Conservation (phyloP, 2,329 filamentous ascomycete genomes). For the Ilyonectria robusta region DNA sequence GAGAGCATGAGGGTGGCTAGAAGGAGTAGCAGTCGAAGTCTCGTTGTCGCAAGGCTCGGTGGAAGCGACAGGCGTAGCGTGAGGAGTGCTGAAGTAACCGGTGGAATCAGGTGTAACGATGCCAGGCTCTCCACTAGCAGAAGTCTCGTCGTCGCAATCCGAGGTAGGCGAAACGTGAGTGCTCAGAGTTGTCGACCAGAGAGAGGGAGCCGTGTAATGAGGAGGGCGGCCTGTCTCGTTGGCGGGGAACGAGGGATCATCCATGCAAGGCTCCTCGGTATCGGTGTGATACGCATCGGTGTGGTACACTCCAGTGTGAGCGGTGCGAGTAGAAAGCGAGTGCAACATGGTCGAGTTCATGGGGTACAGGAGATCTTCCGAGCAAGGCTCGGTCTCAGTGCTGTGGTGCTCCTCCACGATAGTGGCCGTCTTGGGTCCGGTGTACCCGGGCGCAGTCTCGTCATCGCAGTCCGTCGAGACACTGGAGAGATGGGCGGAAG, state of each 20-base stretch:
- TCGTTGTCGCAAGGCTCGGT: slow-evolving; percentile 8
- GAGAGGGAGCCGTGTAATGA: not conserved
- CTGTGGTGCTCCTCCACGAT: not conserved
- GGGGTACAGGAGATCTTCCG: not conserved
- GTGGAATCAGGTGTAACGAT: slow-evolving; percentile 2
- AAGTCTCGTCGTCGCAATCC: slow-evolving; percentile 6
- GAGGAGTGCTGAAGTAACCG: slow-evolving; percentile 7
- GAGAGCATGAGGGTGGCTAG: not conserved
- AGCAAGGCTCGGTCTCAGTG: slow-evolving; percentile 7
- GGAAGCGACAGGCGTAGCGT: not conserved
- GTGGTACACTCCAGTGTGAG: not conserved
- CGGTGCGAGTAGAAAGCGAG: not conserved
- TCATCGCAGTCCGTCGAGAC: not conserved
- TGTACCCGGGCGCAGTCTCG: not conserved
- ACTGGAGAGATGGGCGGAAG: not conserved
- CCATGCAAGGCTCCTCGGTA: not conserved
- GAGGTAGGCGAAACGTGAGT: not conserved
- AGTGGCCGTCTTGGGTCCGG: not conserved
- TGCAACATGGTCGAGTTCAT: not conserved
- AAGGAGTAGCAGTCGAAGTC: not conserved
- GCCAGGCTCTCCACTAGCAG: not conserved
- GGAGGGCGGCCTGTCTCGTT: not conserved
- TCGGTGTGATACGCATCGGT: not conserved
- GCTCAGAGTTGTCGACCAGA: slow-evolving; percentile 1
- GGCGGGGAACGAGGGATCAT: not conserved